Base-by-base conservation (phyloP, 768 basidiomycete species). In the Pholiota conissans region DNA sequence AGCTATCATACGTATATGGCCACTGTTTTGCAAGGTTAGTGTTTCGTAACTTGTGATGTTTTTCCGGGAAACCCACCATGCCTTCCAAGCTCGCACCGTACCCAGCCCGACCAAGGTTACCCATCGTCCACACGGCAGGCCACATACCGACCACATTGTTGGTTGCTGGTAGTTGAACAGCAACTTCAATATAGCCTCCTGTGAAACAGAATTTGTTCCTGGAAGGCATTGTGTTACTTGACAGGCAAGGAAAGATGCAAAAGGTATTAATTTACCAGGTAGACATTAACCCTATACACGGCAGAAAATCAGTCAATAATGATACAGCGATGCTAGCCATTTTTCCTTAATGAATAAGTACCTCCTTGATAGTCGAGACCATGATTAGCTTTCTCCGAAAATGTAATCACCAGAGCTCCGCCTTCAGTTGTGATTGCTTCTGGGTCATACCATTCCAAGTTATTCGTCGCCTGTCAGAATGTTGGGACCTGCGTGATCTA, bases 201-300 rank as follows among this genome's bases (percentile, higher is more conserved):
- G 92, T 92, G 73, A 96, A 95, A 74, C 93, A 98, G 62, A 98
- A 91, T 72, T 96, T 95, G 73, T 97, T 97, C 91, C 86, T 84
- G 56, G 9, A 29, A 24, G 56, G 62, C 30, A 37, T 62, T 52
- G 29, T 32, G 24, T 11, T 34, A 7, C 6, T 32, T 32, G 18
- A 42, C 5, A 28, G 37, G 32, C 42, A 24, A 45, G 34, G 18
- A 94, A 93, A 62, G 82, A 78, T 45, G 70, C 67, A 9, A 50
- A 29, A 27, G 24, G 22, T 8, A 40, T 16, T 20, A 93, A 46
- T 70, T 76, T 40, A 77, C 78, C 79, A 80, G 3, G 82, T 79
- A 20, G 83, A 73, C 68, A 91, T 74, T 78, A 92, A 74, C 14
- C 78, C 85, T 85, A 48, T 73, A 64, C 30, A 70, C 13, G 26